Evolutionary conservation across 345 rosid genomes (phyloP).

Genomic region (Euphorbia lathyris): DNA sequence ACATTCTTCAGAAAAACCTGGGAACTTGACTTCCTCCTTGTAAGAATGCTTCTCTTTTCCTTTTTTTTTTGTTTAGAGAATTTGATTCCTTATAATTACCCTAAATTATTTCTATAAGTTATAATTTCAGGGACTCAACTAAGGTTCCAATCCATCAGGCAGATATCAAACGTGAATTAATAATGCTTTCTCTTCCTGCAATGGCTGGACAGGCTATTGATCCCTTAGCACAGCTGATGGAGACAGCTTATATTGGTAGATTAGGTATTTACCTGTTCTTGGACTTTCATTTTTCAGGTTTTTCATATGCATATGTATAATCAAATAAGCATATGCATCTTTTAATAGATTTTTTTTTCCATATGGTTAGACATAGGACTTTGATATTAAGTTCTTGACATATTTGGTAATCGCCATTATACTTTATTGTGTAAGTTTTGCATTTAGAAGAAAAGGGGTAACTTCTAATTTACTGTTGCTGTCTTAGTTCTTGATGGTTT

Average conservation of each 20-base stretch:
- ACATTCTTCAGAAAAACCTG: neutral
- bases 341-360: neutral
- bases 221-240: conserved; percentile 81
- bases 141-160: conserved; percentile 22
- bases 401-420: neutral
- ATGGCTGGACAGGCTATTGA: conserved; percentile 89
- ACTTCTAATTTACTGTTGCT: neutral
- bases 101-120: conserved; percentile 8
- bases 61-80: neutral
- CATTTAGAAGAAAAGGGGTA: neutral
- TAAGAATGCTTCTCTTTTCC: neutral
- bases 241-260: conserved; percentile 94
- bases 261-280: conserved; percentile 42
- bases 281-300: neutral
- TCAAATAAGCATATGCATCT: neutral
- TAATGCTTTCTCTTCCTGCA: conserved; percentile 84
- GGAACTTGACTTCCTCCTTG: neutral
- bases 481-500: neutral
- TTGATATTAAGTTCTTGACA: neutral
- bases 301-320: neutral
- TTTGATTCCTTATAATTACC: neutral
- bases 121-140: conserved; percentile 40
- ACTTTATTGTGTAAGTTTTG: neutral
- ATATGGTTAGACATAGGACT: no score
- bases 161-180: conserved; percentile 63